Base-by-base conservation (phyloP, 2,329 filamentous ascomycete genomes). In the Cyclaneusma minus region DNA sequence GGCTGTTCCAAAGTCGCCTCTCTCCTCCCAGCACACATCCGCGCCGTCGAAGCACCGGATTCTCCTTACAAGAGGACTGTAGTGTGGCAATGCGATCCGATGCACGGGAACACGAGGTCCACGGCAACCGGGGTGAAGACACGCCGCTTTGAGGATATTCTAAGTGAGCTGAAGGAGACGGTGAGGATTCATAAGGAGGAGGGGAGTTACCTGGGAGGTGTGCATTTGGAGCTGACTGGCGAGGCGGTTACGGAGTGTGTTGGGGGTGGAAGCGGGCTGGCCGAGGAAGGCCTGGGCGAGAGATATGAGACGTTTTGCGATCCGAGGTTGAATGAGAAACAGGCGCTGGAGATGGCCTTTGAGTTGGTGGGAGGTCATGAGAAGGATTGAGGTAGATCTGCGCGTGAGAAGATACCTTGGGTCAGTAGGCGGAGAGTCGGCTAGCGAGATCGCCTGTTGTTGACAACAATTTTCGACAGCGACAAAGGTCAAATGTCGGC, bases 271-370 rank as follows among this genome's bases (percentile, higher is more conserved):
- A 82, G 83, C 46, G 81, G 78, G 0, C 56, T 95, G 32, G 80
- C 68, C 18, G 89, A 95, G 51, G 80, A 89, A 35, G 87, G 94
- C 45, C 50, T 98, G 42, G 77, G 77, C 3, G 68, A 83, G 37
- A 85, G 93, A 44, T 98, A 98, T 54, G 92, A 84, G 4, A 92
- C 79, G 19, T 95, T 87, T 59, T 98, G 89, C 50, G 89, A 98
- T 50, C 89, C 89, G 4, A 60, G 89, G 13, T 57, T 98, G 39
- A 98, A 98, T 47, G 89, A 95, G 64, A 94, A 95, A 58, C 89
- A 98, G 59, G 85, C 89, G 1, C 63, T 98, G 9, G 89, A 98
- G 58, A 54, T 95, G 49, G 85, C 89, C 0, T 98, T 98, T 51
- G 54, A 95, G 43, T 76, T 98, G 24, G 89, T 89, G 0, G 83